These are phyloP conservation scores for Aspergillus brunneoviolaceus DNA, from an alignment of 2,329 filamentous ascomycete species.

Conservation along the genomic window DNA sequence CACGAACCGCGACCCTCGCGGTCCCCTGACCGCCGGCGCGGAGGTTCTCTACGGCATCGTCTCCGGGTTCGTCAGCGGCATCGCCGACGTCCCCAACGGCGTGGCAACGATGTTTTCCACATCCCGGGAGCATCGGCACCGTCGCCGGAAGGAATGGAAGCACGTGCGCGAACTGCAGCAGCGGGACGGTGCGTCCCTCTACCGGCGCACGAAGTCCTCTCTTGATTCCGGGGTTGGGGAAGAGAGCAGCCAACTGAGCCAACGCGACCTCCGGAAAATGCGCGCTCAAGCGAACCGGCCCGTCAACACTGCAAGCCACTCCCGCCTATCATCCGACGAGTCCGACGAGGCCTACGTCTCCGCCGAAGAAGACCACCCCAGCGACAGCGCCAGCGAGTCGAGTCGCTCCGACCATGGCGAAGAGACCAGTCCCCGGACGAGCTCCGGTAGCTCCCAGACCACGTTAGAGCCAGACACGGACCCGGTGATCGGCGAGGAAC, in stretches of 20 bases:
- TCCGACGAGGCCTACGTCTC: constrained; percentile 6
- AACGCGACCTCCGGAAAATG: neutral
- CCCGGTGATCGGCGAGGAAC: neutral
- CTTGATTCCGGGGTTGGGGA: constrained; percentile 2
- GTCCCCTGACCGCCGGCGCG: constrained; percentile 75
- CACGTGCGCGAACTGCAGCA: neutral
- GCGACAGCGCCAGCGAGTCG: neutral
- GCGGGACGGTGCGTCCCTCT: neutral
- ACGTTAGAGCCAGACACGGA: neutral
- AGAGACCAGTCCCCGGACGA: neutral
- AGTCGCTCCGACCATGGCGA: neutral
- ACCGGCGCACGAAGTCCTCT: neutral
- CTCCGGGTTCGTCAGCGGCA: constrained; percentile 74
- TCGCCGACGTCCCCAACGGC: constrained; percentile 68
- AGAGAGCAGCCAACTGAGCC: neutral
- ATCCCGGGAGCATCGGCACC: neutral
- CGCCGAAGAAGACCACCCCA: neutral
- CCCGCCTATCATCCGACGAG: neutral
- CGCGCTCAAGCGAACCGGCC: neutral
- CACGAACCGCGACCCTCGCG: constrained; percentile 74
- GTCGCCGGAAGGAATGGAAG: constrained; percentile 1
- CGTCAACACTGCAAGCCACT: neutral
- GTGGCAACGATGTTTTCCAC: constrained; percentile 31
- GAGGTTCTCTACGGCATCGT: constrained; percentile 80
- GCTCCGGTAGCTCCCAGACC: neutral